These are phyloP conservation scores for Penicillium tannophilum DNA, from an alignment of 495 filamentous ascomycete genomes.

Conservation along the genomic window DNA sequence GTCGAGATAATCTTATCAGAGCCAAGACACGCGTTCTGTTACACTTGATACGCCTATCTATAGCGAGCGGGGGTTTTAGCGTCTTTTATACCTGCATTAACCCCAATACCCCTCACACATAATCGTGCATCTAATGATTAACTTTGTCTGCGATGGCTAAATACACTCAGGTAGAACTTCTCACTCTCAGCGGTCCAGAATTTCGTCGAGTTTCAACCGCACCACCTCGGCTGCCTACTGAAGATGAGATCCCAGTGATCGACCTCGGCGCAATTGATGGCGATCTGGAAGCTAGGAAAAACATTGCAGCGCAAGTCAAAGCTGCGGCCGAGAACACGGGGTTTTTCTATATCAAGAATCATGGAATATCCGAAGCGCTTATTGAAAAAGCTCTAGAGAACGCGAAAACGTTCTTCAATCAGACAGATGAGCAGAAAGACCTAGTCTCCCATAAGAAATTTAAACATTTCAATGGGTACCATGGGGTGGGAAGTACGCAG, in stretches of 20 bases:
- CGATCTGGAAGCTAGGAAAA: slow-evolving; percentile 37
- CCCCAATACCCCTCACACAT: not conserved
- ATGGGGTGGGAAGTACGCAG: slow-evolving; percentile 28
- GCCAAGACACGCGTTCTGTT: not conserved
- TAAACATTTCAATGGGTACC: slow-evolving; percentile 35
- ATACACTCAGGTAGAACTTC: slow-evolving; percentile 38
- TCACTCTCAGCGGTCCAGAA: slow-evolving; percentile 29
- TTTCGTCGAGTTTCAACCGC: slow-evolving; percentile 39
- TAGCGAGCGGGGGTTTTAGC: not conserved
- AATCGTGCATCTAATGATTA: not conserved
- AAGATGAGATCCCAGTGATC: slow-evolving; percentile 59
- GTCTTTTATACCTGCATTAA: not conserved
- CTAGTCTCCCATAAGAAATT: slow-evolving; percentile 25
- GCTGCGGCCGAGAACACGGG: slow-evolving; percentile 50
- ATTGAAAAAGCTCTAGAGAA: slow-evolving; percentile 41
- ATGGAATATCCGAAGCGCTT: slow-evolving; percentile 49
- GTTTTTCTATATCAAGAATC: slow-evolving; percentile 59
- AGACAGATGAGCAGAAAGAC: slow-evolving; percentile 43
- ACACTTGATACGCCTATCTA: not conserved
- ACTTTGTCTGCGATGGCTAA: not conserved
- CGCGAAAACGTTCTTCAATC: slow-evolving; percentile 50
- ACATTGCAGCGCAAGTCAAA: slow-evolving; percentile 41
- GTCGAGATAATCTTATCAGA: slow-evolving; percentile 4
- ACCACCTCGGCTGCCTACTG: slow-evolving; percentile 30
- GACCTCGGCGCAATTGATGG: slow-evolving; percentile 48